Conservation (phyloP, 495 filamentous ascomycete genomes). For the Neurospora sp. region DNA sequence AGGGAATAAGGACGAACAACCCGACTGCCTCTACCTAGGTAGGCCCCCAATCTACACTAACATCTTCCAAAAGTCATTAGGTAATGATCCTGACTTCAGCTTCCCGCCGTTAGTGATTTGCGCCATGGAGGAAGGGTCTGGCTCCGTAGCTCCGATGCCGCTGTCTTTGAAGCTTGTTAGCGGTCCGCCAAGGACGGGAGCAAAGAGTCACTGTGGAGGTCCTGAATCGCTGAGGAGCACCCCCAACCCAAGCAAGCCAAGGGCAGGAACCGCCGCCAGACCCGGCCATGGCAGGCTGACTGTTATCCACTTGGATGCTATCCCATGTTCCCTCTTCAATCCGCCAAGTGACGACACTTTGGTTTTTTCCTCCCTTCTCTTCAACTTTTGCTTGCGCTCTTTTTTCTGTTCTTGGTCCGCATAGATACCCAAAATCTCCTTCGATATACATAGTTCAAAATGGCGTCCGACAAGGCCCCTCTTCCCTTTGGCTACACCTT, state of each 20-base stretch:
- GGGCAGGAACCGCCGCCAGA: background rate
- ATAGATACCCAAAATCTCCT: background rate
- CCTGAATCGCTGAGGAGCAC: background rate
- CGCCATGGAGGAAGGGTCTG: too few relatives aligned
- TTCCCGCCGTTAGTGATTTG: too few relatives aligned
- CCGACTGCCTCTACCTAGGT: too few relatives aligned
- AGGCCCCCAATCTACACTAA: too few relatives aligned
- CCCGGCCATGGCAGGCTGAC: background rate
- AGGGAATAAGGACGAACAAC: background rate
- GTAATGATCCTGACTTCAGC: background rate
- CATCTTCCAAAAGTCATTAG: background rate
- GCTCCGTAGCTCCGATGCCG: background rate
- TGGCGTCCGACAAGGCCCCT: slow-evolving; percentile 22
- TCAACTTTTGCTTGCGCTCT: slow-evolving; percentile 6
- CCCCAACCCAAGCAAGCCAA: background rate
- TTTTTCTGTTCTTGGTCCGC: background rate
- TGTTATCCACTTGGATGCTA: background rate
- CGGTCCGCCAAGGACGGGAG: background rate
- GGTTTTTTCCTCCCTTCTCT: background rate
- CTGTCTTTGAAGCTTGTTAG: background rate
- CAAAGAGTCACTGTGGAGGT: background rate
- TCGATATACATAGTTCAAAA: slow-evolving; percentile 7
- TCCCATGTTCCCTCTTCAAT: background rate
- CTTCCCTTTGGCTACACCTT: slow-evolving; percentile 27
- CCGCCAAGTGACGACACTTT: slow-evolving; percentile 2